Evolutionary conservation across 352 stramenopile genomes (phyloP).

Genomic region (Phytophthora podocarpi): DNA sequence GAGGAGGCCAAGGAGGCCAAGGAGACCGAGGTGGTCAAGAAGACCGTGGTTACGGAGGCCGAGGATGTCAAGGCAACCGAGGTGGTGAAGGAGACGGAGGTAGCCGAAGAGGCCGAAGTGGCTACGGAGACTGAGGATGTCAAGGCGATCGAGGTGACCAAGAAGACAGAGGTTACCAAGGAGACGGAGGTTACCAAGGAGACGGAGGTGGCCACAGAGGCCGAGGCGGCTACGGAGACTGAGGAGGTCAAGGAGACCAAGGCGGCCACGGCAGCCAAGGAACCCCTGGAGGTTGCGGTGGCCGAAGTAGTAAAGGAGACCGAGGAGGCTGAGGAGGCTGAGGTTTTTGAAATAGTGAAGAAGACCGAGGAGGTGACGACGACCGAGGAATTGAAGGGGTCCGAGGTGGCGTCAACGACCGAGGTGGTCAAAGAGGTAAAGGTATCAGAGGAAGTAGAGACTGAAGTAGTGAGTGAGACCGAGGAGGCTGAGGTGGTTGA

Average conservation of each 20-base stretch:
- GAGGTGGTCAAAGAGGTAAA: not conserved
- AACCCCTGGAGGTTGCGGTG: not conserved
- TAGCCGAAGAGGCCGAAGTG: not conserved
- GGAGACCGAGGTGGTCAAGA: not conserved
- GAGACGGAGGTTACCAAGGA: not conserved
- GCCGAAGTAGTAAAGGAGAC: constrained; percentile 2
- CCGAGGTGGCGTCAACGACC: not conserved
- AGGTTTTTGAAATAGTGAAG: not conserved
- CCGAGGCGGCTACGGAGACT: not conserved
- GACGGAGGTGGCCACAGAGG: not conserved
- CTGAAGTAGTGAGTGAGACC: not conserved
- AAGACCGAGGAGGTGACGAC: not conserved
- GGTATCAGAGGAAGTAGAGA: not conserved
- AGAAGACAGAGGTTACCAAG: not conserved
- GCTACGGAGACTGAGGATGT: not conserved
- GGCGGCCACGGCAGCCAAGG: not conserved
- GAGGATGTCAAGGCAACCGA: not conserved
- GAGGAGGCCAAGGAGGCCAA: not conserved
- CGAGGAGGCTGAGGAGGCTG: not conserved
- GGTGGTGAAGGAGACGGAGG: not conserved
- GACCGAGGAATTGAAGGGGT: not conserved
- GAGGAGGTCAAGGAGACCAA: not conserved
- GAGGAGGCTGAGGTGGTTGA: constrained; percentile 5
- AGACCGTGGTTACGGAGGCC: not conserved
- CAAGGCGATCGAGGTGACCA: not conserved